These are phyloP conservation scores for Dioscorea dumetorum DNA, from an alignment of 106 monocot species.

Conservation along the genomic window DNA sequence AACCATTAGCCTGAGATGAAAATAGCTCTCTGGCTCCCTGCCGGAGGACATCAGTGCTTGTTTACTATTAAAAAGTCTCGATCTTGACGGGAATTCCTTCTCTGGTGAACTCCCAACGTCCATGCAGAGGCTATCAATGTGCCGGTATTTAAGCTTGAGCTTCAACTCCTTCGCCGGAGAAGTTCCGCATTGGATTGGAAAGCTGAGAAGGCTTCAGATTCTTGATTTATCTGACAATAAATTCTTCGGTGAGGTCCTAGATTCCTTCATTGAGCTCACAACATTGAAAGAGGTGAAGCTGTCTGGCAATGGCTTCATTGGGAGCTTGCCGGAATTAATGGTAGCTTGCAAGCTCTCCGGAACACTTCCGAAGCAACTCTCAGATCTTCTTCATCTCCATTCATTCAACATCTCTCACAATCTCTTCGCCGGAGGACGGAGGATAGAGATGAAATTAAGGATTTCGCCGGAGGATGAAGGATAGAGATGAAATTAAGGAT, in stretches of 20 bases:
- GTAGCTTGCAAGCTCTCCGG: too few species aligned
- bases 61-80: slow-evolving; percentile 39
- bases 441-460: too few species aligned
- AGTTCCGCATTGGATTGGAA: slow-evolving; percentile 64
- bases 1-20: slow-evolving; percentile 37
- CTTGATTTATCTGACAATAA: slow-evolving; percentile 68
- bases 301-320: too few species aligned
- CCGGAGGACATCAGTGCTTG: slow-evolving; percentile 55
- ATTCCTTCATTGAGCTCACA: too few species aligned
- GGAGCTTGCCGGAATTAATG: too few species aligned
- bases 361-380: too few species aligned
- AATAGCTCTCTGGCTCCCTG: slow-evolving; percentile 41
- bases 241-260: slow-evolving; percentile 47
- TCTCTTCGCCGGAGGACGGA: slow-evolving; percentile 55
- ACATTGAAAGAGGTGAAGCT: too few species aligned
- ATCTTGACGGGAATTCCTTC: too few species aligned
- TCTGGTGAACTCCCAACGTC: too few species aligned
- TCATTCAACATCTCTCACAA: slow-evolving; percentile 80
- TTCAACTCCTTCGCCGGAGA: slow-evolving; percentile 56
- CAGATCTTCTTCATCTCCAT: slow-evolving; percentile 54
- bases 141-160: slow-evolving; percentile 26
- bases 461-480: too few species aligned
- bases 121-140: slow-evolving; percentile 46
- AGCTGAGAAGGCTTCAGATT: slow-evolving; percentile 30
- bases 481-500: too few species aligned